These are phyloP conservation scores for Dactylonectria macrodidyma DNA, from an alignment of 2,329 filamentous ascomycete genomes.

Conservation along the genomic window DNA sequence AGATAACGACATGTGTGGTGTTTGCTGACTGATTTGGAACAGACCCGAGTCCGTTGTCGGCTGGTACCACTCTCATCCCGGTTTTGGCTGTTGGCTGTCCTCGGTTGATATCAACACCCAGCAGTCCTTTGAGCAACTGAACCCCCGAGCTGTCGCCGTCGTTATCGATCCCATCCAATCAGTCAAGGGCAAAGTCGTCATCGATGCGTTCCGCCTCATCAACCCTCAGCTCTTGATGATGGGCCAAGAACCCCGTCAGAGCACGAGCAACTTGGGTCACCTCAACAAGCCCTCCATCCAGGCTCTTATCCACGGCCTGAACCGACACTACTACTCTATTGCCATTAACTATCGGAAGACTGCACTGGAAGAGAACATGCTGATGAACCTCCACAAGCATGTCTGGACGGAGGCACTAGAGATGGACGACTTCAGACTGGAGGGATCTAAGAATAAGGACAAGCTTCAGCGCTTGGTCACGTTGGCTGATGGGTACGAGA, in stretches of 20 bases:
- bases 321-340: constrained; percentile 99
- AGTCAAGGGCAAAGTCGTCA: constrained; percentile 99
- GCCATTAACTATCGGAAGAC: constrained; percentile 99
- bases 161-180: constrained; percentile 99
- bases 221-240: constrained; percentile 98
- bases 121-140: constrained; percentile 99
- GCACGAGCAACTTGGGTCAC: constrained; percentile 96
- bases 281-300: constrained; percentile 99
- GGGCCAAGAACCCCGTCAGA: constrained; percentile 97
- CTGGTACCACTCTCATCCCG: constrained; percentile 99
- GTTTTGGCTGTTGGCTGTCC: constrained; percentile 99
- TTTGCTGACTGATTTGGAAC: constrained; percentile 33
- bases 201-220: constrained; percentile 98
- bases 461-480: constrained; percentile 89
- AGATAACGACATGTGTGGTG: constrained; percentile 16
- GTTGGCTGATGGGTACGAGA: constrained; percentile 96
- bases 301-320: constrained; percentile 96
- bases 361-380: constrained; percentile 97
- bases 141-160: constrained; percentile 94
- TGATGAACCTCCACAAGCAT: constrained; percentile 99
- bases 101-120: constrained; percentile 99
- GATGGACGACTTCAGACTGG: constrained; percentile 94
- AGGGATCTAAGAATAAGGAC: constrained; percentile 89
- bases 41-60: constrained; percentile 98
- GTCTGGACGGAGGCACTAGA: constrained; percentile 98